phyloP scores from a whole-genome alignment of 164 flowering plant genomes.

The Kingdonia uniflora region DNA sequence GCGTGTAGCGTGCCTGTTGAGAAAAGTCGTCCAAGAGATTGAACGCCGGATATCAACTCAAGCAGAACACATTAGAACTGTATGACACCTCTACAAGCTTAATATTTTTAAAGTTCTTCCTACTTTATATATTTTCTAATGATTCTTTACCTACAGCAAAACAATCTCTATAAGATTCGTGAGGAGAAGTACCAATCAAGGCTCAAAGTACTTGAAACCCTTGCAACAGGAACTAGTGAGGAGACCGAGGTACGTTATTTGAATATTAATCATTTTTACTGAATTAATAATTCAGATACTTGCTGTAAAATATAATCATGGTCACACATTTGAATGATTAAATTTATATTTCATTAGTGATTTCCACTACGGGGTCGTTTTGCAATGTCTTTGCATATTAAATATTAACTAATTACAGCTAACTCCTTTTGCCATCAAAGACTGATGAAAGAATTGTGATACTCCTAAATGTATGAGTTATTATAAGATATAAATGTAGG shows the following conservation, averaged over 20 bases:
- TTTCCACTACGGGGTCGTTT: no score
- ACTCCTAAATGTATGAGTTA: no score
- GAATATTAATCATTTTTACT: no score
- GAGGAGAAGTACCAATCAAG: slow-evolving; percentile 67
- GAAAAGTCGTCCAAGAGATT: slow-evolving; percentile 61
- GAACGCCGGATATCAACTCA: slow-evolving; percentile 66
- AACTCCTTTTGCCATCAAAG: no score
- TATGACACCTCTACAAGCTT: slow-evolving; percentile 15
- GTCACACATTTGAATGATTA: no score
- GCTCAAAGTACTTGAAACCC: slow-evolving; percentile 67
- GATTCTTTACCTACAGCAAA: slow-evolving; percentile 52
- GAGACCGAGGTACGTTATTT: slow-evolving; percentile 65
- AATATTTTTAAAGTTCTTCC: background rate
- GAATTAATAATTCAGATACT: background rate
- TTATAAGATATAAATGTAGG: no score
- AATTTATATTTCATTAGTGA: no score
- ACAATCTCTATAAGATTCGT: slow-evolving; percentile 52
- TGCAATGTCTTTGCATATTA: no score
- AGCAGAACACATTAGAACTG: slow-evolving; percentile 57
- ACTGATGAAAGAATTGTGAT: no score
- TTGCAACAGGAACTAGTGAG: slow-evolving; percentile 62
- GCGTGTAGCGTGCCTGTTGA: slow-evolving; percentile 57
- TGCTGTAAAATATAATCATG: background rate
- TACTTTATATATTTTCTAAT: background rate
- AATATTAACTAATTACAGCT: no score